These are phyloP conservation scores for Wickerhamomyces mucosus DNA, from an alignment of 805 yeast species.

Conservation along the genomic window DNA sequence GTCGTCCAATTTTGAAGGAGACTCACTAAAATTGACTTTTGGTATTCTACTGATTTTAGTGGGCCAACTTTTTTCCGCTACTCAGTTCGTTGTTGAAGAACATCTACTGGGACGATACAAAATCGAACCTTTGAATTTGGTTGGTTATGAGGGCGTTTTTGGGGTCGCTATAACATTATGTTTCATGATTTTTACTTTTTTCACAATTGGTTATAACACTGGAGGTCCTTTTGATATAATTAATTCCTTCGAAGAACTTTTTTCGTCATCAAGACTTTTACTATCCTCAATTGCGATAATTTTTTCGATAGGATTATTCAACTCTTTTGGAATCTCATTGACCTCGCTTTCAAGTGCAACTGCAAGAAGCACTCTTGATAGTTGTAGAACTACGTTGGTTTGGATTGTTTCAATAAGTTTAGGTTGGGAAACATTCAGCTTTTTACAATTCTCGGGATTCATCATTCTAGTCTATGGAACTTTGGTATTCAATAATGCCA, in stretches of 20 bases:
- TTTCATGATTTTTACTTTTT: slow-evolving; percentile 35
- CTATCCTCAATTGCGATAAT: slow-evolving; percentile 52
- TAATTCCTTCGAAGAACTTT: slow-evolving; percentile 40
- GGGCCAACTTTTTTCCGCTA: slow-evolving; percentile 62
- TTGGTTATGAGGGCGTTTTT: slow-evolving; percentile 66
- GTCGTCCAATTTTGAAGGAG: slow-evolving; percentile 8
- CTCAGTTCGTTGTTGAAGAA: slow-evolving; percentile 75
- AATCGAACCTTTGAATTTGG: slow-evolving; percentile 53
- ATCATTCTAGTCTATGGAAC: slow-evolving; percentile 59
- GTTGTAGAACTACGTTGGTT: slow-evolving; percentile 64
- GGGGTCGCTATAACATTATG: slow-evolving; percentile 40
- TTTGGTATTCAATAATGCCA: slow-evolving; percentile 60
- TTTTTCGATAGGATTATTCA: slow-evolving; percentile 65
- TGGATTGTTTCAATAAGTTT: slow-evolving; percentile 61
- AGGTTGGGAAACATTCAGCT: slow-evolving; percentile 68
- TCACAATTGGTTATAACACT: slow-evolving; percentile 28
- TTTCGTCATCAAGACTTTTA: slow-evolving; percentile 33
- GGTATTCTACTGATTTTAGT: slow-evolving; percentile 51
- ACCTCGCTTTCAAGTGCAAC: slow-evolving; percentile 65
- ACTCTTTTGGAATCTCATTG: slow-evolving; percentile 62
- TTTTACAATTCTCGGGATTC: slow-evolving; percentile 60
- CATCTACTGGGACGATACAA: slow-evolving; percentile 44
- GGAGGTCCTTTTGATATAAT: slow-evolving; percentile 43
- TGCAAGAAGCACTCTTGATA: slow-evolving; percentile 69
- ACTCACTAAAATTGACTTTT: slow-evolving; percentile 26